phyloP scores from a whole-genome alignment of 208 protist species.

The Trypanosomatidae sp. region DNA sequence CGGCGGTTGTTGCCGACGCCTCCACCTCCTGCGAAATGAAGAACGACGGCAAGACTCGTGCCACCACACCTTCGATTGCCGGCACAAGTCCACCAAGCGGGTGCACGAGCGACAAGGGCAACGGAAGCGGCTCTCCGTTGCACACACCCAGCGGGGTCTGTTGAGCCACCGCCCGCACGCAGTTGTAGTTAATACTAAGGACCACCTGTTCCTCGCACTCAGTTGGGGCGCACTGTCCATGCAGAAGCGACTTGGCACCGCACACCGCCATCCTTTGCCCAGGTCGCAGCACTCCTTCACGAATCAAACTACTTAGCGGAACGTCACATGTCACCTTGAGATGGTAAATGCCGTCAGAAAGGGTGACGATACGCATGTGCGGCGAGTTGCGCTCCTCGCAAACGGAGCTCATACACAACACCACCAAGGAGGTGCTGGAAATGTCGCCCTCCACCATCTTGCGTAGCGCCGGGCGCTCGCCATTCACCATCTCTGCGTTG shows the following conservation, averaged over 20 bases:
- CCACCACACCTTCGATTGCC: conserved; percentile 62
- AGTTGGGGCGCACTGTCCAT: conserved; percentile 42
- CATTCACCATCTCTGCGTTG: conserved; percentile 79
- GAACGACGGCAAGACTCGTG: conserved; percentile 69
- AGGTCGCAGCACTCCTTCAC: conserved; percentile 49
- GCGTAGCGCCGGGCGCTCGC: conserved; percentile 57
- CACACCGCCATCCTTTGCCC: conserved; percentile 71
- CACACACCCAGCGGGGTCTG: conserved; percentile 54
- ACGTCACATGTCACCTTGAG: conserved; percentile 63
- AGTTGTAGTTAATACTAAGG: conserved; percentile 78
- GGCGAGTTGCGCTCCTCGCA: conserved; percentile 42
- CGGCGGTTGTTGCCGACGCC: neutral
- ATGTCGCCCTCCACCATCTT: conserved; percentile 76
- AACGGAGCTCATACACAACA: conserved; percentile 51
- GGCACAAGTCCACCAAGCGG: conserved; percentile 73
- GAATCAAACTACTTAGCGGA: conserved; percentile 66
- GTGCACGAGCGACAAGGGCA: conserved; percentile 52
- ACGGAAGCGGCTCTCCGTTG: conserved; percentile 39
- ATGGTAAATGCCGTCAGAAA: conserved; percentile 82
- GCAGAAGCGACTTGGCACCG: conserved; percentile 51
- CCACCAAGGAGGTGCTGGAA: conserved; percentile 48
- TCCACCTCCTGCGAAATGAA: conserved; percentile 36
- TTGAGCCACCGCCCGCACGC: conserved; percentile 52
- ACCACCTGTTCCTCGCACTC: conserved; percentile 55
- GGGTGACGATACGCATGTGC: conserved; percentile 55